Conservation (phyloP, 768 basidiomycete species). For the Chalciporus piperatus region DNA sequence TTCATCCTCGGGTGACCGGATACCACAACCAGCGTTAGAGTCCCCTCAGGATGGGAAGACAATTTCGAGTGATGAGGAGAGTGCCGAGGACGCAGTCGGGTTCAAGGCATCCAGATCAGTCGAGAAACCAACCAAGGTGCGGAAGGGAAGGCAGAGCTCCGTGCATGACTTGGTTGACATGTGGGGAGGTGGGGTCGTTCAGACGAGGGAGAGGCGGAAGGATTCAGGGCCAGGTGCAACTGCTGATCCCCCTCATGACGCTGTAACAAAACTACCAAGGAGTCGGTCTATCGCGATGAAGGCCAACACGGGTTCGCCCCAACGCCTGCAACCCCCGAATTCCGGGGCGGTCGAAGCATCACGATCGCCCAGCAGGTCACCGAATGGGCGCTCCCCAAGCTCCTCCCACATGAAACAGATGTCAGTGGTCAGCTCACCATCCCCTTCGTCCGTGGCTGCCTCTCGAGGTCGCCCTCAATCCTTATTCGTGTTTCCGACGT, state of each 20-base stretch:
- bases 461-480: slow-evolving; percentile 73
- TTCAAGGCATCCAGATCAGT: slow-evolving; percentile 20
- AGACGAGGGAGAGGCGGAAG: slow-evolving; percentile 43
- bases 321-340: slow-evolving; percentile 20
- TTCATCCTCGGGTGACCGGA: slow-evolving; percentile 50
- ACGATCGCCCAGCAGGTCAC: slow-evolving; percentile 30
- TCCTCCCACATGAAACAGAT: slow-evolving; percentile 32
- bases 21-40: slow-evolving; percentile 32
- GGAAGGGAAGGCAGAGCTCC: slow-evolving; percentile 66
- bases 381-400: slow-evolving; percentile 25
- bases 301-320: slow-evolving; percentile 22
- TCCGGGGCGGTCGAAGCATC: slow-evolving; percentile 15
- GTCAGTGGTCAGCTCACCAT: slow-evolving; percentile 22
- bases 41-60: slow-evolving; percentile 27
- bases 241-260: slow-evolving; percentile 14
- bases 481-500: slow-evolving; percentile 66
- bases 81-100: slow-evolving; percentile 46
- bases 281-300: slow-evolving; percentile 20
- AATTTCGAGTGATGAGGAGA: slow-evolving; percentile 58
- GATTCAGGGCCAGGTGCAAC: slow-evolving; percentile 18
- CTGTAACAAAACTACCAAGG: slow-evolving; percentile 16
- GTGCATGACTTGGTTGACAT: slow-evolving; percentile 81
- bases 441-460: slow-evolving; percentile 28
- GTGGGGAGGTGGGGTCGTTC: slow-evolving; percentile 58
- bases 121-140: slow-evolving; percentile 27